Conservation (phyloP, 2,329 filamentous ascomycete species). For the Alternaria gaisen region DNA sequence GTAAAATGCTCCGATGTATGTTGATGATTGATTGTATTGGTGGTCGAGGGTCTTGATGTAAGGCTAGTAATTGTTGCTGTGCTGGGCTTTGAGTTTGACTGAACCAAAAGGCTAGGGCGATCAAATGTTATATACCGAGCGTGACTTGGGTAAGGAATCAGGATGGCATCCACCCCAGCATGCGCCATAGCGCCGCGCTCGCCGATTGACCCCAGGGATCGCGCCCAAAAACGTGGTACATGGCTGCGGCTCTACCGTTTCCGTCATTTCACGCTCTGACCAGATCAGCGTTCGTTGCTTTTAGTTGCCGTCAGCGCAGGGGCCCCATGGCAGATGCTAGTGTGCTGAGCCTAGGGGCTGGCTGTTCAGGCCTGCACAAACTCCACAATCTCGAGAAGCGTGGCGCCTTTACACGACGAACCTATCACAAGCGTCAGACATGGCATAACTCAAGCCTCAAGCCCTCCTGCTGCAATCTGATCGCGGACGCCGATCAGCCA, state of each 20-base stretch:
- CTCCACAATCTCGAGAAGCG: conserved; percentile 17
- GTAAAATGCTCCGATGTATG: not conserved
- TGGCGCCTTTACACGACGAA: conserved; percentile 10
- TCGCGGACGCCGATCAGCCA: conserved; percentile 22
- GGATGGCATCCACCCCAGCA: conserved; percentile 24
- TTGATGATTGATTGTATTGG: not conserved
- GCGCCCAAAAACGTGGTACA: conserved; percentile 33
- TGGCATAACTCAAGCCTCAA: conserved; percentile 9
- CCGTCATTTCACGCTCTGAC: conserved; percentile 21
- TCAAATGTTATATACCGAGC: conserved; percentile 19
- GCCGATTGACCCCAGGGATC: conserved; percentile 28
- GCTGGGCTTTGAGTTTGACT: conserved; percentile 8
- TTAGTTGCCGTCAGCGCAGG: conserved; percentile 30
- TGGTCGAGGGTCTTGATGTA: not conserved
- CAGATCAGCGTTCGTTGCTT: conserved; percentile 30
- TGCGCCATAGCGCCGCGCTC: conserved; percentile 30
- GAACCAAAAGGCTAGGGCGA: conserved; percentile 15
- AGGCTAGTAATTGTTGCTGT: conserved; percentile 4
- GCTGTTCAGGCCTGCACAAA: conserved; percentile 19
- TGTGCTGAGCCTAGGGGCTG: conserved; percentile 26
- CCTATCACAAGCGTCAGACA: conserved; percentile 16
- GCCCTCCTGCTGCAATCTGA: conserved; percentile 16
- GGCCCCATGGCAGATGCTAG: conserved; percentile 28
- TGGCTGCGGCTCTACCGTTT: conserved; percentile 31
- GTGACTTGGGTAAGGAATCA: conserved; percentile 13